Base-by-base conservation (phyloP, 2,329 filamentous ascomycete genomes). In the Fusarium mexicanum region DNA sequence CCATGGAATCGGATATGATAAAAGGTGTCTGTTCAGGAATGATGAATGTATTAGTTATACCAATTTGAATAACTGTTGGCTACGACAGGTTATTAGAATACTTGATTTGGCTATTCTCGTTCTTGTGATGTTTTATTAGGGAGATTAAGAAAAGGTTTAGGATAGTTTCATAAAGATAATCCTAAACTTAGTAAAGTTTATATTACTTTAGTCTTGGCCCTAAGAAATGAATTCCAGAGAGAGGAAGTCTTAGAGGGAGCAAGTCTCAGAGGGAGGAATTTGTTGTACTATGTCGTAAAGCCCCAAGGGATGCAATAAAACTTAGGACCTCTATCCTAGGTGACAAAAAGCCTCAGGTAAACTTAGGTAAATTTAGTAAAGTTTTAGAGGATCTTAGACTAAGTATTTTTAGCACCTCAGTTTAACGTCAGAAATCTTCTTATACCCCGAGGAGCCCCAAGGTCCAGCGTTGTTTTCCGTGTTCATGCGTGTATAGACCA, bases 41-140 rank as follows among this genome's bases (percentile, higher is more conserved):
- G 64, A 41, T 40, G 53, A 31, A 55, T 69, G 29, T 62, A 58
- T 59, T 65, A 54, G 62, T 55, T 76, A 74, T 76, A 77, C 75
- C 68, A 77, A 77, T 77, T 76, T 76, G 64, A 73, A 69, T 67
- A 47, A 40, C 62, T 69, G 58, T 59, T 50, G 66, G 61, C 46
- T 67, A 64, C 22, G 58, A 29, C 57, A 50, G 33, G 9, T 16
- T 60, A 40, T 60, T 38, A 31, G 24, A 40, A 60, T 33, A 40
- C 29, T 18, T 31, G 7, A 13, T 53, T 37, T 11, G 18, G 18
- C 18, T 8, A 40, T 29, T 54, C 24, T 54, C 18, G 20, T 10
- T 9, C 6, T 26, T 37, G 51, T 38, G 51, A 29, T 38, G 24
- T 26, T 38, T 29, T 13, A 29, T 29, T 13, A 29, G 35, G 20